Evolutionary conservation across 768 basidiomycete genomes (phyloP).

Genomic region (Hortiboletus campestris): DNA sequence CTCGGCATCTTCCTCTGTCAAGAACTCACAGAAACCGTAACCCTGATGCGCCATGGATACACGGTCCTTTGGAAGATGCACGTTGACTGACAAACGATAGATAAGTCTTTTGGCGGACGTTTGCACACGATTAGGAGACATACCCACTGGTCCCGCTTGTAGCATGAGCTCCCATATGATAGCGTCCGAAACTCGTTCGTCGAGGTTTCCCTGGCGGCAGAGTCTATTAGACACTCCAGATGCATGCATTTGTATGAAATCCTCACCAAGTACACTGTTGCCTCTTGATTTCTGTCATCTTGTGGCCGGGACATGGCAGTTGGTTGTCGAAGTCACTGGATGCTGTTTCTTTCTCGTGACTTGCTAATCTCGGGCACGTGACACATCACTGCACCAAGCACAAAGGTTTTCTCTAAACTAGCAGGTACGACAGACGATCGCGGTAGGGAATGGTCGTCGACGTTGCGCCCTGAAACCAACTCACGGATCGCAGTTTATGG

Average conservation of each 20-base stretch:
- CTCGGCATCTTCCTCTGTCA: conserved; percentile 98
- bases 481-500: background rate
- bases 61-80: conserved; percentile 97
- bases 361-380: too few relatives aligned
- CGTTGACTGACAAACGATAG: conserved; percentile 64
- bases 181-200: conserved; percentile 92
- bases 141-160: conserved; percentile 98
- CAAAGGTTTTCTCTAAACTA: background rate
- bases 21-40: conserved; percentile 99
- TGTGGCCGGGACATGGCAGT: conserved; percentile 51
- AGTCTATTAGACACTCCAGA: background rate
- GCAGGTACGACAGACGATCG: background rate
- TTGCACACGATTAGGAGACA: conserved; percentile 31
- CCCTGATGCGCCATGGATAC: conserved; percentile 99
- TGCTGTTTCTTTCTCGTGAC: too few relatives aligned
- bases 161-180: conserved; percentile 98
- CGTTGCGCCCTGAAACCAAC: background rate
- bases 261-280: conserved; percentile 79
- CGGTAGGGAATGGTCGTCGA: background rate
- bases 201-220: conserved; percentile 79
- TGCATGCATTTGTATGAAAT: background rate
- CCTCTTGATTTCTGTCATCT: conserved; percentile 90
- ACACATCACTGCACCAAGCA: too few relatives aligned
- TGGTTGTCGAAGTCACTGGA: too few relatives aligned
- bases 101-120: background rate